A percentile compares a stretch with the other conserved stretches of the same genome.
Evolutionary conservation across 78 protist genomes (phyloP).

Genomic region (Diacronema lutheri): DNA sequence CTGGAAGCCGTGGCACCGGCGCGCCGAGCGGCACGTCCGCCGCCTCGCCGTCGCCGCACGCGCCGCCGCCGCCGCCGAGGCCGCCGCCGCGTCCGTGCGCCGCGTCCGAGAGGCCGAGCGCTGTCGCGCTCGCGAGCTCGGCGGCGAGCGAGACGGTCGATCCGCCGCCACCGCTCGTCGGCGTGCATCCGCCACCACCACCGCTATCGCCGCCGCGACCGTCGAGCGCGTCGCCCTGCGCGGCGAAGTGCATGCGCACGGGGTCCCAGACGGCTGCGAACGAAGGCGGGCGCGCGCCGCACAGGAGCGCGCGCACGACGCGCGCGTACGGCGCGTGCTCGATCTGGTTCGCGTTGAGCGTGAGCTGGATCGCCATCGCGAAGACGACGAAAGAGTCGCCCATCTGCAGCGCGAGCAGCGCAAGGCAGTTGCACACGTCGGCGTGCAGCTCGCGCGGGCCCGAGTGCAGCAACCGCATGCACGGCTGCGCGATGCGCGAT

Average conservation of each 20-base stretch:
- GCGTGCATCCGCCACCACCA: not conserved
- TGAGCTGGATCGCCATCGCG: slow-evolving; percentile 63
- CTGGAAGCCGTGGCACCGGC: slow-evolving; percentile 45
- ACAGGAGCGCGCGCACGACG: too few relatives aligned
- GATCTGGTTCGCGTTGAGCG: too few relatives aligned
- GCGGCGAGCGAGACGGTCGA: too few relatives aligned
- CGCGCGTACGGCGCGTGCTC: too few relatives aligned
- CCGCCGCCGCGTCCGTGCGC: not conserved
- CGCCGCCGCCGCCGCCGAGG: not conserved
- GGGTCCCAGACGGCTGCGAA: too few relatives aligned
- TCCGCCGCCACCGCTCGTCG: not conserved
- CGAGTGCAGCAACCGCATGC: not conserved
- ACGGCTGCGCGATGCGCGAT: not conserved
- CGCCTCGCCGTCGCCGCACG: not conserved
- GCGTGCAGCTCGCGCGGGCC: too few relatives aligned
- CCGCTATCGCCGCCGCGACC: not conserved
- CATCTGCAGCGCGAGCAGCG: slow-evolving; percentile 69
- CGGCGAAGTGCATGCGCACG: too few relatives aligned
- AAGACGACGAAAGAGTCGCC: slow-evolving; percentile 77
- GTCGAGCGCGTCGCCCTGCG: too few relatives aligned
- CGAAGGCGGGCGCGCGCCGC: too few relatives aligned
- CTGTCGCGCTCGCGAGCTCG: too few relatives aligned
- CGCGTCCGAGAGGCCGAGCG: not conserved
- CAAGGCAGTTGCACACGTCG: slow-evolving; percentile 38
- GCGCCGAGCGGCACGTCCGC: not conserved